Evolutionary conservation across 371 early-diverging fungal genomes (phyloP), one percentile per base, ranked within the genome.

Genomic region (Conidiobolus incongruus): DNA sequence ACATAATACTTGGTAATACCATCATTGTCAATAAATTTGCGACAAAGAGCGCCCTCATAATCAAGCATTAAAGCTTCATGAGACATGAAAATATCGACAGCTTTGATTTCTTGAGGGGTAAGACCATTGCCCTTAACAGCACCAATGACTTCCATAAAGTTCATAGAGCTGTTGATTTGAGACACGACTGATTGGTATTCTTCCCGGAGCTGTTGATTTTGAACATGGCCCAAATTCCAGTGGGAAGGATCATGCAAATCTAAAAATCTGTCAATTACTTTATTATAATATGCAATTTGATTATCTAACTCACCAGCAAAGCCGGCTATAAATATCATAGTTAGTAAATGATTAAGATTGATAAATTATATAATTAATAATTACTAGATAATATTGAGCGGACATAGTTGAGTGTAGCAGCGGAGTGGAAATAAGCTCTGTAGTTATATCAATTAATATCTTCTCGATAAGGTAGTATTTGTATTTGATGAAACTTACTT

Each of bases 351-450:
- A 22, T n/a, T 21, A 40, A 26, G 1, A 30, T 21, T 23, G 21
- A 22, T 26, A 11, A 6, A 28, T 39, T 11, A 15, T 38, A 26
- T n/a, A n/a, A n/a, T n/a, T n/a, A n/a, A n/a, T 40, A 38, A 28
- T 24, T 32, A 20, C n/a, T 35, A 17, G 20, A 44, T 43, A 91
- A 56, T 38, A 93, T 66, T 7, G 86, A 59, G 26, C 96, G 76
- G 7, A 93, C 80, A 52, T 92, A 92, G 62, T 95, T 95, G 46
- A 89, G 44, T 0, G 94, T 95, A 7, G 94, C 85, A n/a, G 91
- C 86, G 31, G 93, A 93, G 61, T 92, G 92, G 56, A 93, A 90
- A 63, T 95, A 93, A 15, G 92, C 91, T 12, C 75, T 74, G 49
- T 11, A 36, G 28, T 34, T 19, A 44, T 12, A 42, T 42, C 4